phyloP scores from a whole-genome alignment of 2,329 filamentous ascomycete genomes.

The Exophiala aquamarina region DNA sequence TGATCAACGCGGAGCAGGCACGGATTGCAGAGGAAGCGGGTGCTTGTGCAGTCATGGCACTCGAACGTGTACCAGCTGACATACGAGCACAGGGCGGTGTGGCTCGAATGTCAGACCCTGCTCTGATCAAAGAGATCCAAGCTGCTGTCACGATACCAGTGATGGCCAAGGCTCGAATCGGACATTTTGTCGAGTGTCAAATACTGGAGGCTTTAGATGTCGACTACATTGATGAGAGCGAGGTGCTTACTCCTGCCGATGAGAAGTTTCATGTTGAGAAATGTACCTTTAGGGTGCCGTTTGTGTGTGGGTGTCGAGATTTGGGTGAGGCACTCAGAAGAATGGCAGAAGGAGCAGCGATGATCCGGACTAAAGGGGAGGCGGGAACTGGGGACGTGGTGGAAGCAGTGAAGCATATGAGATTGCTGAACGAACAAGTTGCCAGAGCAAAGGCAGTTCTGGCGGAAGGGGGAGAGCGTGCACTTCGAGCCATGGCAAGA shows the following conservation, averaged over 20 bases:
- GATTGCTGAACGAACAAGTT: slow-evolving; percentile 82
- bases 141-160: slow-evolving; percentile 92
- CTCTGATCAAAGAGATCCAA: slow-evolving; percentile 95
- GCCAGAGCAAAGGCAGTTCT: slow-evolving; percentile 63
- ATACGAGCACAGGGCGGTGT: slow-evolving; percentile 91
- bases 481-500: slow-evolving; percentile 75
- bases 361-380: slow-evolving; percentile 99
- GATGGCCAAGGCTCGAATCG: slow-evolving; percentile 98
- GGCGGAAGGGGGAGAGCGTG: slow-evolving; percentile 56
- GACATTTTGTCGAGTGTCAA: slow-evolving; percentile 96
- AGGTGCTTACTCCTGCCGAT: slow-evolving; percentile 95
- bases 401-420: slow-evolving; percentile 94
- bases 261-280: slow-evolving; percentile 90
- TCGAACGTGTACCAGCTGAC: slow-evolving; percentile 95
- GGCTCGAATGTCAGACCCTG: slow-evolving; percentile 92
- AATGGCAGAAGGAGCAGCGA: slow-evolving; percentile 90
- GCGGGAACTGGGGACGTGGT: slow-evolving; percentile 96
- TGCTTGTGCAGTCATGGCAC: slow-evolving; percentile 94
- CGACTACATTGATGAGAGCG: slow-evolving; percentile 97
- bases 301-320: slow-evolving; percentile 95
- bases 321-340: slow-evolving; percentile 88
- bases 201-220: slow-evolving; percentile 93
- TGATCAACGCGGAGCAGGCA: slow-evolving; percentile 86
- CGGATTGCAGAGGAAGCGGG: slow-evolving; percentile 97
- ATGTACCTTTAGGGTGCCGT: slow-evolving; percentile 75